These are phyloP conservation scores for Suhomyces guaymorum DNA, from an alignment of 1,139 yeast genomes.

Conservation along the genomic window DNA sequence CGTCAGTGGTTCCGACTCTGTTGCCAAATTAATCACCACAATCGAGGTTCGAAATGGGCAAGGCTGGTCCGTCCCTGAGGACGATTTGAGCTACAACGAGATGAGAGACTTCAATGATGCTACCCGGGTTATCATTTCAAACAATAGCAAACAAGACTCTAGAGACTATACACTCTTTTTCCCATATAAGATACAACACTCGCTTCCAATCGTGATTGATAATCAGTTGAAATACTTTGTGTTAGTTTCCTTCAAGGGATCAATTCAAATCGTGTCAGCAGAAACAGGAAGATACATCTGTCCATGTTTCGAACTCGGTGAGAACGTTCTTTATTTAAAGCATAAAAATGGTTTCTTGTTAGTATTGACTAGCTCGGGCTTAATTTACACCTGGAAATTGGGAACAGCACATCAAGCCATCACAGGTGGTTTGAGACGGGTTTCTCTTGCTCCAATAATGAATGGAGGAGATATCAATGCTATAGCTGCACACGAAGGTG, in stretches of 20 bases:
- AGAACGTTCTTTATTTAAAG: constrained; percentile 51
- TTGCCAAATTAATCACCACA: constrained; percentile 18
- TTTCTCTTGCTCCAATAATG: constrained; percentile 55
- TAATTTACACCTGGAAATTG: constrained; percentile 52
- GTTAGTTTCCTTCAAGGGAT: constrained; percentile 73
- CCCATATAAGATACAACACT: constrained; percentile 47
- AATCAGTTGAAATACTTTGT: constrained; percentile 41
- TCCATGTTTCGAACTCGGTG: constrained; percentile 63
- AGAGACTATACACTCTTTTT: constrained; percentile 36
- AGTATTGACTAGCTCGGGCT: constrained; percentile 52
- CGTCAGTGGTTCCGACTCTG: constrained; percentile 9
- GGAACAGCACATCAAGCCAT: constrained; percentile 15
- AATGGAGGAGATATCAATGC: constrained; percentile 26
- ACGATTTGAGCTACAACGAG: constrained; percentile 27
- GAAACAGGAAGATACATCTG: constrained; percentile 52
- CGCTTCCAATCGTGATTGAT: constrained; percentile 34
- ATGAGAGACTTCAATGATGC: constrained; percentile 48
- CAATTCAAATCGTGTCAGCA: constrained; percentile 67
- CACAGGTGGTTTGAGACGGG: constrained; percentile 35
- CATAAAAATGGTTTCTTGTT: constrained; percentile 56
- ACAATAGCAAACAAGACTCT: constrained; percentile 14
- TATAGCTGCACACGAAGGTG: constrained; percentile 3
- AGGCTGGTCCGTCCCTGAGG: constrained; percentile 39
- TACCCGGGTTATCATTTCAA: constrained; percentile 40
- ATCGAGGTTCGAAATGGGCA: constrained; percentile 48